phyloP scores from a whole-genome alignment of 225 moss, liverwort and hornwort genomes.

The Ulota crispa region DNA sequence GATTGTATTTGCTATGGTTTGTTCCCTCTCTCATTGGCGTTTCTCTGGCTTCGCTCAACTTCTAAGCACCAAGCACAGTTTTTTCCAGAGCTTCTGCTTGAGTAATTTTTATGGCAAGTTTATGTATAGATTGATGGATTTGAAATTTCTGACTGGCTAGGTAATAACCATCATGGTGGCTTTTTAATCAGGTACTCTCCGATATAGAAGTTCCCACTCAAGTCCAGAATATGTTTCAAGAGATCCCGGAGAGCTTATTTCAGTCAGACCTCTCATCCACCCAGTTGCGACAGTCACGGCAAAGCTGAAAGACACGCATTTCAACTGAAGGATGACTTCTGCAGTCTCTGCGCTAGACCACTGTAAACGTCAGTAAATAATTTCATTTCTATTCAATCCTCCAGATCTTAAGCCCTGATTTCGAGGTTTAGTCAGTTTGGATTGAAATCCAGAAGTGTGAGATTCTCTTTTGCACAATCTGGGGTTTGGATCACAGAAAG shows the following conservation, averaged over 20 bases:
- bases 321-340: background rate
- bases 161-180: conserved; percentile 18
- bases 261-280: conserved; percentile 79
- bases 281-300: conserved; percentile 43
- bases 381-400: background rate
- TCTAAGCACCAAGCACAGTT: background rate
- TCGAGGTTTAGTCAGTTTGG: background rate
- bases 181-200: conserved; percentile 54
- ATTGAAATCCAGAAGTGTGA: background rate
- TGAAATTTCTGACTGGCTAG: background rate
- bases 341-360: background rate
- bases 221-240: conserved; percentile 60
- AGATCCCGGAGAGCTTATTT: conserved; percentile 56
- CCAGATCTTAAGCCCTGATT: background rate
- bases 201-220: conserved; percentile 60
- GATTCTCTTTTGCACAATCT: background rate
- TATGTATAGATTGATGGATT: background rate
- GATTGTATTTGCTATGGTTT: background rate
- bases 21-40: background rate
- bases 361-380: background rate
- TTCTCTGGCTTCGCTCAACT: background rate
- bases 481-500: background rate
- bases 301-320: background rate
- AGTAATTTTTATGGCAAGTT: background rate
- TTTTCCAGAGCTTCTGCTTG: background rate